Evolutionary conservation across 140 eudicot species (phyloP), one percentile per base, ranked within the genome.

Genomic region (Erigeron philadelphicus): DNA sequence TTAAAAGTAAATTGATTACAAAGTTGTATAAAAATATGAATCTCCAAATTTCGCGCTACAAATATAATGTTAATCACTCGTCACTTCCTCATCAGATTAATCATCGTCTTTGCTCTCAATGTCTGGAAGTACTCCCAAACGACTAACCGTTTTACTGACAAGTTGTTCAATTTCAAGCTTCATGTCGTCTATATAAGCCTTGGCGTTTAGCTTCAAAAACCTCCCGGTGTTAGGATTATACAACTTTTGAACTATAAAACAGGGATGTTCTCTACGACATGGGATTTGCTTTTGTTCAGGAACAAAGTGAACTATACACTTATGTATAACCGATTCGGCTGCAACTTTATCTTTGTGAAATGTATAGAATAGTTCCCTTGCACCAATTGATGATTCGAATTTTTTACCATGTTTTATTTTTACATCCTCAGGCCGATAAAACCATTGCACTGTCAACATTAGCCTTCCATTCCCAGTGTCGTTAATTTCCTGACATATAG

Each of bases 161-260:
- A 57, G 15, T 12, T 8, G 63, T 18, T 57, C 42, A 1, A 57
- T 21, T 57, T 57, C 63, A 19, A 8, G 38, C 41, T 57, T 21
- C 25, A 57, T 23, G 25, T 21, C 11, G 7, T 57, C 38, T 57
- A 18, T 23, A 57, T 57, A 57, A 57, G 11, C 25, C 15, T 57
- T 25, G 3, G 21, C 63, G 11, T 10, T 57, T 3, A 57, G 63
- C 7, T 57, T 57, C 38, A 57, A 57, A 12, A 57, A 15, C 8
- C 42, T 57, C 23, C 11, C 23, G 8, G 41, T 18, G 15, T 18
- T 57, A 2, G 63, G 38, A 13, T 57, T 38, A 23, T 57, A 21
- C 40, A 57, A 35, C n/a, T 57, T 57, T 23, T 57, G 41, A 23
- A 57, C 63, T 57, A 57, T 18, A 8, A 57, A 21, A 57, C 63